Evolutionary conservation across 2,329 filamentous ascomycete genomes (phyloP).

Genomic region (Ophiognomonia clavigignenti-juglandacearum): DNA sequence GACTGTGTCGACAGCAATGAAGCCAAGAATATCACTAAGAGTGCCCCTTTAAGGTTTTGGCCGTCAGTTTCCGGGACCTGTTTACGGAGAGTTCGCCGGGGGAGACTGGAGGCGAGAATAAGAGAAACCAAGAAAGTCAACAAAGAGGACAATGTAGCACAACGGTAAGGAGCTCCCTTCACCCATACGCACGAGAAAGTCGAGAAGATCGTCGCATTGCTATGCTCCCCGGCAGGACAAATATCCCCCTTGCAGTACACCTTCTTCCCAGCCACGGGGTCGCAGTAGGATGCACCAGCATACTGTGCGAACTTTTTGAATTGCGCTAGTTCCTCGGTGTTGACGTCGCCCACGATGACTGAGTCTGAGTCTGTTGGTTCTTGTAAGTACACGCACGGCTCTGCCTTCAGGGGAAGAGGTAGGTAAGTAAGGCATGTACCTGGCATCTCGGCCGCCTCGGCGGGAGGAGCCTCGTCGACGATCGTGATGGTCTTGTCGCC

Average conservation of each 20-base stretch:
- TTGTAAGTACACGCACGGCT: too few relatives aligned
- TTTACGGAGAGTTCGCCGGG: not conserved
- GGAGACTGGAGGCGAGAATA: not conserved
- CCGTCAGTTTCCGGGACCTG: not conserved
- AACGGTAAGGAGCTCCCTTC: too few relatives aligned
- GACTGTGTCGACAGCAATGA: slow-evolving; percentile 45
- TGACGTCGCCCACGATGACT: not conserved
- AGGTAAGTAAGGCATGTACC: too few relatives aligned
- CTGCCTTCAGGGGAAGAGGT: too few relatives aligned
- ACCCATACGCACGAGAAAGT: slow-evolving; percentile 7
- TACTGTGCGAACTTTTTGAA: slow-evolving; percentile 45
- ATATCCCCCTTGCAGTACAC: slow-evolving; percentile 38
- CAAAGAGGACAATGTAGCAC: too few relatives aligned
- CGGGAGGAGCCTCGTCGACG: not conserved
- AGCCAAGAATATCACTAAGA: slow-evolving; percentile 36
- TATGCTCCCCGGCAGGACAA: slow-evolving; percentile 39
- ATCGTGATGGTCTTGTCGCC: too few relatives aligned
- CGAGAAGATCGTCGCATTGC: slow-evolving; percentile 34
- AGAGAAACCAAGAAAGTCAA: too few relatives aligned
- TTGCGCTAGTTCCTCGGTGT: slow-evolving; percentile 6
- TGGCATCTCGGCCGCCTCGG: too few relatives aligned
- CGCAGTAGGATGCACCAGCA: slow-evolving; percentile 49
- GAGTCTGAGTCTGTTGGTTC: not conserved
- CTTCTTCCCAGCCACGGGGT: slow-evolving; percentile 36
- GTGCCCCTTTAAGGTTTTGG: slow-evolving; percentile 5